These are phyloP conservation scores for Rhodotorula sp. DNA, from an alignment of 1,284 basidiomycete species.

Conservation along the genomic window DNA sequence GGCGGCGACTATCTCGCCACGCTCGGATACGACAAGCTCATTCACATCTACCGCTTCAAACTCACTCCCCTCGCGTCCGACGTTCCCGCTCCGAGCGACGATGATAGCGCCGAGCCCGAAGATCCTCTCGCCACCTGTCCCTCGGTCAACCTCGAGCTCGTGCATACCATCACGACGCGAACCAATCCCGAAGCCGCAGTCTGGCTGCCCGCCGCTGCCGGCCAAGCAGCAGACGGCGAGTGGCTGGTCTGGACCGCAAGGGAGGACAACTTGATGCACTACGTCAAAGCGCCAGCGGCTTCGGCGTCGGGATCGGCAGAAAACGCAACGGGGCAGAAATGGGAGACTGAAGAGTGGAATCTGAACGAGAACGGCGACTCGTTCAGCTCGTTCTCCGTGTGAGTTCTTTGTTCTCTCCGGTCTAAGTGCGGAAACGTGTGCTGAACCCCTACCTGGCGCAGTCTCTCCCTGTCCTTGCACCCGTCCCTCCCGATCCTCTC, in stretches of 20 bases:
- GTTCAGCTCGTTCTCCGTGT: slow-evolving; percentile 43
- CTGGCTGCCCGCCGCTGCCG: slow-evolving; percentile 31
- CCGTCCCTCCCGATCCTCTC: slow-evolving; percentile 39
- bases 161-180: slow-evolving; percentile 10
- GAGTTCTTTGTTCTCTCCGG: slow-evolving; percentile 1
- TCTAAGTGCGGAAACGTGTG: no score
- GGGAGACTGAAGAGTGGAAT: slow-evolving; percentile 27
- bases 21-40: slow-evolving; percentile 41
- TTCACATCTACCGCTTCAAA: slow-evolving; percentile 34
- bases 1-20: slow-evolving; percentile 35
- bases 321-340: not conserved
- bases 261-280: slow-evolving; percentile 44
- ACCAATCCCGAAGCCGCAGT: slow-evolving; percentile 41
- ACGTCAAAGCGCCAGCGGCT: slow-evolving; percentile 26
- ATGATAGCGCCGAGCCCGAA: slow-evolving; percentile 25
- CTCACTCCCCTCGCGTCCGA: not conserved
- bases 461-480: slow-evolving; percentile 41
- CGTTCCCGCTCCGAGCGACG: not conserved
- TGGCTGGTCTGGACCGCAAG: slow-evolving; percentile 37
- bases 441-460: not conserved
- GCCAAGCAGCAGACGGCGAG: slow-evolving; percentile 1
- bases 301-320: not conserved
- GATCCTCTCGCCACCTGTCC: slow-evolving; percentile 26
- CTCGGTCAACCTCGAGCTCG: slow-evolving; percentile 5
- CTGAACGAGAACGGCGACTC: slow-evolving; percentile 43